Conservation (phyloP, 2,329 filamentous ascomycete genomes). For the Ustulina deusta region DNA sequence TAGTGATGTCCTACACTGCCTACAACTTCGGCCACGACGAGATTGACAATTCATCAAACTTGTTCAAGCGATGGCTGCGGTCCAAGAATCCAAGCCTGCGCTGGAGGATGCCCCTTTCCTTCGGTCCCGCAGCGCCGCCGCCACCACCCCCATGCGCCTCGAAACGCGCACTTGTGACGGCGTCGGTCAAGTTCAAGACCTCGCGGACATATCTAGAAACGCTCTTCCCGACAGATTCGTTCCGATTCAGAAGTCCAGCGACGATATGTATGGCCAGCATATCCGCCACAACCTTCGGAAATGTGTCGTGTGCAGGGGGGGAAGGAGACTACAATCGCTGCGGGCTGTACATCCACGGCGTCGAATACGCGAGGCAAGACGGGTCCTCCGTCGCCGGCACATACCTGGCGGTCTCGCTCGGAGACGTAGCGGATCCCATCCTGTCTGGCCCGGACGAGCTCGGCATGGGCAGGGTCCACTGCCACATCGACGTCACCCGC, state of each 20-base stretch:
- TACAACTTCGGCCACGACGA: constrained; percentile 72
- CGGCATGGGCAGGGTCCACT: constrained; percentile 70
- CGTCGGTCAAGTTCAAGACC: constrained; percentile 63
- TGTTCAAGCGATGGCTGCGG: constrained; percentile 63
- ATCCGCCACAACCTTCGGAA: constrained; percentile 57
- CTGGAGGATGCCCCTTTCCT: constrained; percentile 60
- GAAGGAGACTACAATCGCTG: constrained; percentile 66
- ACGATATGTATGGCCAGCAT: constrained; percentile 60
- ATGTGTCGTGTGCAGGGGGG: constrained; percentile 71
- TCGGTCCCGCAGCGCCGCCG: constrained; percentile 61
- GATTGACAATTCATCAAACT: constrained; percentile 64
- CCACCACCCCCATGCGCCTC: constrained; percentile 52
- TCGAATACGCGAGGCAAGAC: constrained; percentile 65
- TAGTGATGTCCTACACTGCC: constrained; percentile 57
- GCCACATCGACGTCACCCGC: constrained; percentile 60
- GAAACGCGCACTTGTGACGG: constrained; percentile 57
- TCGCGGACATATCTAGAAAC: constrained; percentile 62
- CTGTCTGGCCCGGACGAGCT: constrained; percentile 70
- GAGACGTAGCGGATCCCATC: constrained; percentile 70
- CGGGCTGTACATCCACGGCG: constrained; percentile 72
- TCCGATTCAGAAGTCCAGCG: constrained; percentile 57
- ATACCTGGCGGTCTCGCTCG: constrained; percentile 69
- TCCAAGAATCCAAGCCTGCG: constrained; percentile 52
- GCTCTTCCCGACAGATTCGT: constrained; percentile 58
- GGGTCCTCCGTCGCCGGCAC: constrained; percentile 63